A percentile compares a stretch with the other conserved stretches of the same genome.
These are phyloP conservation scores for Aspergillus hiratsukae DNA, from an alignment of 2,329 filamentous ascomycete genomes.

Conservation along the genomic window DNA sequence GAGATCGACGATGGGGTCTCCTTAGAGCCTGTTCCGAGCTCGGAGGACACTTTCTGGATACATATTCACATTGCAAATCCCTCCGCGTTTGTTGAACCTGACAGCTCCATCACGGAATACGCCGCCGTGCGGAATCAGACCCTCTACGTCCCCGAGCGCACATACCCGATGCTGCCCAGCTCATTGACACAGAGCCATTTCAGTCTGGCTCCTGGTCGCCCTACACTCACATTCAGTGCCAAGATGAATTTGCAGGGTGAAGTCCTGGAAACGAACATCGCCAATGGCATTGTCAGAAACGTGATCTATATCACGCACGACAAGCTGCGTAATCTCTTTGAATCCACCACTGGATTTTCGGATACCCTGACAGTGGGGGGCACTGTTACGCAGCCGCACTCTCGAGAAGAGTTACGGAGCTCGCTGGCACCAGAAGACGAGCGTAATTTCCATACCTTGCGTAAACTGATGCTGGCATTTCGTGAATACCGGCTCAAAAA, in stretches of 20 bases:
- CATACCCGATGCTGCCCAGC: slow-evolving; percentile 54
- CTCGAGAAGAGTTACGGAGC: slow-evolving; percentile 21
- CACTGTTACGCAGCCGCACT: slow-evolving; percentile 15
- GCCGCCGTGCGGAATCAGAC: slow-evolving; percentile 52
- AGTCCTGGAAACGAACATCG: slow-evolving; percentile 51
- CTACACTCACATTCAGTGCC: slow-evolving; percentile 58
- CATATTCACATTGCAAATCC: slow-evolving; percentile 62
- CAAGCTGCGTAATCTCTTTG: slow-evolving; percentile 36
- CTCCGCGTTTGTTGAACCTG: slow-evolving; percentile 54
- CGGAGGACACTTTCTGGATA: slow-evolving; percentile 51
- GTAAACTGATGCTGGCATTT: slow-evolving; percentile 37
- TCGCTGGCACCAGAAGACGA: slow-evolving; percentile 31
- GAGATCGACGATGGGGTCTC: slow-evolving; percentile 64
- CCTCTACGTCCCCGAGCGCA: slow-evolving; percentile 50
- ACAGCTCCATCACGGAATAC: slow-evolving; percentile 50
- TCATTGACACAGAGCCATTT: slow-evolving; percentile 48
- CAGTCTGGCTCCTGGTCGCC: slow-evolving; percentile 51
- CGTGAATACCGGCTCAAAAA: slow-evolving; percentile 33
- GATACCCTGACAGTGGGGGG: slow-evolving; percentile 30
- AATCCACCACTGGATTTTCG: slow-evolving; percentile 17
- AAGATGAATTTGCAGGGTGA: slow-evolving; percentile 50
- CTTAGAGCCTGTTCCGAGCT: slow-evolving; percentile 46
- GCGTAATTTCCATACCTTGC: slow-evolving; percentile 30
- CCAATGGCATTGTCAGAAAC: slow-evolving; percentile 51
- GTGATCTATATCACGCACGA: slow-evolving; percentile 50